Conservation (phyloP, 495 filamentous ascomycete genomes). For the Penicillium samsonianum region DNA sequence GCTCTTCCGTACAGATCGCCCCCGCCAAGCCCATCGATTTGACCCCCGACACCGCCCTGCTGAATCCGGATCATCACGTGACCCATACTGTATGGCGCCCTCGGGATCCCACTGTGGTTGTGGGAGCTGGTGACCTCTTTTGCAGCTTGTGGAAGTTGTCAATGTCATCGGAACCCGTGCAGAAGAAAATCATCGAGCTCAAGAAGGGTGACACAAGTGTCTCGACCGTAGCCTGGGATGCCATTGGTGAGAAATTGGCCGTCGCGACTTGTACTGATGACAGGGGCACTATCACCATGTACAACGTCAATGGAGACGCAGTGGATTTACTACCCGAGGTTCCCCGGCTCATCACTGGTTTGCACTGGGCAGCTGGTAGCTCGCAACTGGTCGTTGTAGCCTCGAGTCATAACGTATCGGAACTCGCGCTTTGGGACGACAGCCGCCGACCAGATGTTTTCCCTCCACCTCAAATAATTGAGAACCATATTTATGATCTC, state of each 20-base stretch:
- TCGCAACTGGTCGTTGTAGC: conserved; percentile 47
- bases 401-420: conserved; percentile 42
- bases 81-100: conserved; percentile 78
- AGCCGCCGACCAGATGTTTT: conserved; percentile 44
- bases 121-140: conserved; percentile 74
- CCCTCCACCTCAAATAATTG: conserved; percentile 41
- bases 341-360: conserved; percentile 45
- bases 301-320: conserved; percentile 60
- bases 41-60: conserved; percentile 62
- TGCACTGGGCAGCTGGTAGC: conserved; percentile 43
- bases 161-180: conserved; percentile 33
- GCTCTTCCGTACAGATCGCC: conserved; percentile 66
- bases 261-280: conserved; percentile 65
- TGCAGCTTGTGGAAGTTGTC: conserved; percentile 77
- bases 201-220: conserved; percentile 41
- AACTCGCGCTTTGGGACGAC: conserved; percentile 51
- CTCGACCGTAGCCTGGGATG: conserved; percentile 71
- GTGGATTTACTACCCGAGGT: conserved; percentile 51
- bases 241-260: conserved; percentile 64
- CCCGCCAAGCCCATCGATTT: conserved; percentile 63
- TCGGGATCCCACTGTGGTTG: conserved; percentile 69
- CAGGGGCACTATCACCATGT: conserved; percentile 67
- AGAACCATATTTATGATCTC: conserved; percentile 42
- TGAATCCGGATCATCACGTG: conserved; percentile 65
- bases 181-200: conserved; percentile 42